Evolutionary conservation across 2,329 filamentous ascomycete genomes (phyloP).

Genomic region (Xenoacremonium recifei): DNA sequence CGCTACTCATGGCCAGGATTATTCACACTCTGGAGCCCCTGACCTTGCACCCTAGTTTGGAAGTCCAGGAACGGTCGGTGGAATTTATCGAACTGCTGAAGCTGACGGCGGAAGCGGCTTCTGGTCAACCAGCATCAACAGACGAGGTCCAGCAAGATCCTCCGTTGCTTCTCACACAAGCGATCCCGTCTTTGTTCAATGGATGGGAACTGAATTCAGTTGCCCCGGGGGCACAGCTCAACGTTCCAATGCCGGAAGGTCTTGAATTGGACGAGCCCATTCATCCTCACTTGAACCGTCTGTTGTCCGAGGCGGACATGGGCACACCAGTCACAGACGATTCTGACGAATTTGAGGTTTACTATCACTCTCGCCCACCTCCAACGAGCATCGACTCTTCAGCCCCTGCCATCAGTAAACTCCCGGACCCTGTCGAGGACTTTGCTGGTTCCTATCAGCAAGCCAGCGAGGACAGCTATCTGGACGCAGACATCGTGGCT

Average conservation of each 20-base stretch:
- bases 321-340: constrained; percentile 50
- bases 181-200: constrained; percentile 82
- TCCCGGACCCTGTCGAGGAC: constrained; percentile 52
- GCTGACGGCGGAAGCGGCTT: constrained; percentile 77
- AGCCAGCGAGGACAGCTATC: constrained; percentile 60
- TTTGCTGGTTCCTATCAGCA: constrained; percentile 57
- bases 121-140: constrained; percentile 60
- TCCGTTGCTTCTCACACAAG: constrained; percentile 83
- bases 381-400: constrained; percentile 50
- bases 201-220: constrained; percentile 93
- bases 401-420: constrained; percentile 52
- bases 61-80: constrained; percentile 92
- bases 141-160: constrained; percentile 60
- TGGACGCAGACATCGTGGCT: constrained; percentile 72
- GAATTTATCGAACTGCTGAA: constrained; percentile 90
- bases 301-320: constrained; percentile 62
- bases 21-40: constrained; percentile 79
- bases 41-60: constrained; percentile 78
- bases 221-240: constrained; percentile 75
- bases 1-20: constrained; percentile 77
- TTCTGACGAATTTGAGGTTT: constrained; percentile 65
- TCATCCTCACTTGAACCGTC: constrained; percentile 66
- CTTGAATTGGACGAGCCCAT: constrained; percentile 82
- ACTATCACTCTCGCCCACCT: constrained; percentile 59
- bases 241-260: constrained; percentile 75